Evolutionary conservation across 2,329 filamentous ascomycete genomes (phyloP), one percentile per base, ranked within the genome.

Genomic region (Cordyceps fumosorosea): DNA sequence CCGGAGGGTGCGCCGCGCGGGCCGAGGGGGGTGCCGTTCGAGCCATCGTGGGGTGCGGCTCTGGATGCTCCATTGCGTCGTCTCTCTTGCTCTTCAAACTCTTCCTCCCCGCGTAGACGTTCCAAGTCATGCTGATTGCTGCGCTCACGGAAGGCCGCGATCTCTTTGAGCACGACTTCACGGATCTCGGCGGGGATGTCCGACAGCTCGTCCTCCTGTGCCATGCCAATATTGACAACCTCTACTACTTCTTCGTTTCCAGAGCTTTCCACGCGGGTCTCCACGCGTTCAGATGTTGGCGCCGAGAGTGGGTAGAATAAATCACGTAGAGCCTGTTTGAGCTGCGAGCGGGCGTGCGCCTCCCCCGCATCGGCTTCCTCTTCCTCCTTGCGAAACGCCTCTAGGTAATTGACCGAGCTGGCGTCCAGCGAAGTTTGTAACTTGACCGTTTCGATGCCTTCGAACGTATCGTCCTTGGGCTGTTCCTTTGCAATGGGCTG

Each of bases 181-280:
- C 95, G 88, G 91, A 96, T 96, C 72, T 98, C 95, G 0, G 91
- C 89, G 0, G 95, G 95, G 54, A 99, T 97, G 69, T 99, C 95
- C 22, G 93, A 89, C 34, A 99, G 81, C 71, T 99, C 95, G 70
- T 99, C 96, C 65, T 99, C 95, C 58, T 89, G 85, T 1, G 88
- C 87, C 37, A 96, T 82, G 4, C 92, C 89, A 63, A 98, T 96
- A 63, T 93, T 96, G 66, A 96, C 88, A 45, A 97, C 88, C 74
- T 96, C 92, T 6, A 91, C 87, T 60, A 86, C 84, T 40, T 86
- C 86, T 45, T 85, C 85, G 44, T 80, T 78, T 29, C 80, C 76
- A 0, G 81, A 83, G 64, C 90, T 88, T 53, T 82, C 82, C 90
- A 93, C 95, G 5, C 79, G 70, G 5, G 80, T 77, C 68, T 96